These are phyloP conservation scores for Silene uniflora DNA, from an alignment of 148 eudicot genomes.

Conservation along the genomic window DNA sequence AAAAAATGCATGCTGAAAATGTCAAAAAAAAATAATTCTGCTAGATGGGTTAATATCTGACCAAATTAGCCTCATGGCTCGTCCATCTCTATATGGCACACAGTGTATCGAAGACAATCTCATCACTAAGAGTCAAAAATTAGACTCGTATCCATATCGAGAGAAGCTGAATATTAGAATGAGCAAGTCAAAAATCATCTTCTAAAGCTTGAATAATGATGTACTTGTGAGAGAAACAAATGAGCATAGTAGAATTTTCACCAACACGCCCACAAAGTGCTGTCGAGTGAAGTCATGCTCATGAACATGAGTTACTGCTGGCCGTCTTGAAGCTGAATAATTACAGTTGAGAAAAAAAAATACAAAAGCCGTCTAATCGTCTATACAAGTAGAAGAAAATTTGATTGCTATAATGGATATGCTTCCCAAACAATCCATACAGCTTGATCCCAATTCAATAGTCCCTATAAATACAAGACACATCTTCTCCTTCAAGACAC, in stretches of 20 bases:
- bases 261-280: slow-evolving; percentile 62
- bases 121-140: background rate
- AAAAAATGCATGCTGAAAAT: slow-evolving; percentile 60
- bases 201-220: slow-evolving; percentile 92
- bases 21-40: slow-evolving; percentile 6
- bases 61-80: background rate
- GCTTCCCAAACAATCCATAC: too few species aligned
- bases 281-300: slow-evolving; percentile 66
- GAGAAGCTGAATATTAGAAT: background rate
- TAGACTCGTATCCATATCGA: background rate
- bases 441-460: too few species aligned
- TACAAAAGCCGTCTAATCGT: slow-evolving; percentile 1
- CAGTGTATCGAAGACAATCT: too few species aligned
- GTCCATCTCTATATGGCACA: background rate
- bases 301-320: slow-evolving; percentile 62
- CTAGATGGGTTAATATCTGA: background rate
- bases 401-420: background rate
- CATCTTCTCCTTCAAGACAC: too few species aligned
- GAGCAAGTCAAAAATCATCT: too few species aligned
- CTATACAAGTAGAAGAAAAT: background rate
- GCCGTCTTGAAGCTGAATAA: slow-evolving; percentile 47
- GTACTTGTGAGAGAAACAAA: slow-evolving; percentile 49
- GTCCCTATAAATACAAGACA: too few species aligned
- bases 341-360: background rate
- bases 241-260: slow-evolving; percentile 41